Base-by-base conservation (phyloP, 495 filamentous ascomycete genomes). In the Glonium stellatum region DNA sequence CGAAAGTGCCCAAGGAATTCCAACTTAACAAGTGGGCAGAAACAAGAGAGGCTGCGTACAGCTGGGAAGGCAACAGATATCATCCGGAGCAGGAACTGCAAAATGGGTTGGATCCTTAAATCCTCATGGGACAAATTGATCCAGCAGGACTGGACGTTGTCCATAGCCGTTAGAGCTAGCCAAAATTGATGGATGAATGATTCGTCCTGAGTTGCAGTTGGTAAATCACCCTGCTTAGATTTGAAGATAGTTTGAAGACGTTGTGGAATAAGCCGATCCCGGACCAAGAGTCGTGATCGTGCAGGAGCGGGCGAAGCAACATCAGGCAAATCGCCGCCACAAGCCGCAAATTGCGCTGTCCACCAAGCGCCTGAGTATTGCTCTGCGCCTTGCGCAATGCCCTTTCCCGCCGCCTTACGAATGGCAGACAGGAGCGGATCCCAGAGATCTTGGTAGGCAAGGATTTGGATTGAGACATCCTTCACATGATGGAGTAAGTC, bases 381-480 rank as follows among this genome's bases (percentile, higher is more conserved):
- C 2, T 23, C 48, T 31, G 9, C 5, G 13, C 31, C 48, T 22
- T 51, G 18, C 13, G 31, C 8, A 15, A 8, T 8, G 12, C 31
- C 19, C 9, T 25, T 8, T 31, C n/a, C 15, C 21, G 48, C 21
- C 13, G 48, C 48, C 25, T 51, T 9, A 25, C 15, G 21, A n/a
- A 22, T 15, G 15, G 48, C 48, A 51, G 21, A 15, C 9, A 18
- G 48, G 13, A 51, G 25, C 8, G 13, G 6, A 27, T 15, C 13
- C 48, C 48, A 51, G 5, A 11, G 21, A 22, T 50, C 47, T 31
- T 6, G 27, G 6, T 6, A 31, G 27, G 27, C 8, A 1, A 51
- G 48, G 23, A 51, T 1, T 31, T 51, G 48, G 19, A 51, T 51
- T 8, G 48, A 51, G 48, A 51, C 15, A 51, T 51, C 48, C 25